Evolutionary conservation across 495 filamentous ascomycete species (phyloP), one percentile per base, ranked within the genome.

Genomic region (Penicillium coprophilum): DNA sequence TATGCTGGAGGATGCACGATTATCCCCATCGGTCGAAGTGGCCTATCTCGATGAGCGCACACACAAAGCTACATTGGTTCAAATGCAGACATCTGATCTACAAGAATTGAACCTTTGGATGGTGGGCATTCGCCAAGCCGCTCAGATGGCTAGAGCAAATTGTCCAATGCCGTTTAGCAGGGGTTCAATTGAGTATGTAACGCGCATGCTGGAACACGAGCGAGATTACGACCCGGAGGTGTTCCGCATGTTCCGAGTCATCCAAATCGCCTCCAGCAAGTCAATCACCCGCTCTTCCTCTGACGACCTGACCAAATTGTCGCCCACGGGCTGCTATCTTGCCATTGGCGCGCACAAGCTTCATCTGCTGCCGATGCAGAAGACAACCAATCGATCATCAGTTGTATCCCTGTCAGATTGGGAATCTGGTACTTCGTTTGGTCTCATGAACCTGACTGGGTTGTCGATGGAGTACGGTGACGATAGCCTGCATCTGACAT

Each of bases 401-500:
- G 76, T 74, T 50, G 78, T 81, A 17, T 85, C 77, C 12, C 64
- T 85, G 46, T 74, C 64, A 38, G 77, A 79, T 36, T 66, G 77
- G 52, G 80, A 69, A 53, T 74, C 69, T 52, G 78, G 69, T 54
- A 76, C 66, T 23, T 85, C 83, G 0, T 85, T 87, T 65, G 94
- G 92, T 4, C 78, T 95, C 43, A 84, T 95, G 59, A 88, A 87
- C 13, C 72, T 98, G 46, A 84, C 82, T 23, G 78, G 79, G 13
- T 70, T 93, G 32, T 82, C 80, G 20, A 80, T 92, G 65, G 83
- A 86, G 46, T 80, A 83, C 56, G 79, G 78, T 36, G 91, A 96
- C 63, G 92, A 98, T 73, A 85, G 87, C 19, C 90, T 98, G 68
- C 87, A 90, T 58, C 77, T 97, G 17, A 84, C 85, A 4, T 97